These are phyloP conservation scores for Tolypocladium tropicale DNA, from an alignment of 2,329 filamentous ascomycete species.

Conservation along the genomic window DNA sequence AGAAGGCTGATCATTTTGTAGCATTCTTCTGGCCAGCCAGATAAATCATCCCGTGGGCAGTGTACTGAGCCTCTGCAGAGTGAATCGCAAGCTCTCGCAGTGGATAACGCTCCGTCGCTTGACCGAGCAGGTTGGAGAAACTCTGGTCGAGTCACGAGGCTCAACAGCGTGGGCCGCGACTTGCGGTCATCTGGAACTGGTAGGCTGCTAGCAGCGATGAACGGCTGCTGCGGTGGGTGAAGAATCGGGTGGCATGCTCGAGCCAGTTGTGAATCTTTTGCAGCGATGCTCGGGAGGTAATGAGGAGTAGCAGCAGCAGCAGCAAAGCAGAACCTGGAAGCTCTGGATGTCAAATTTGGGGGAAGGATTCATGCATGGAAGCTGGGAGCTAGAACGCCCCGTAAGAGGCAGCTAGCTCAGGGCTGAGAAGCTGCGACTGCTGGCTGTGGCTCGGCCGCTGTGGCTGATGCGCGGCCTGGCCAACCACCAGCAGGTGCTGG, in stretches of 20 bases:
- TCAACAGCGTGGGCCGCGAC: too few relatives aligned
- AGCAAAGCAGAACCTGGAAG: not conserved
- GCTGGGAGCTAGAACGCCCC: too few relatives aligned
- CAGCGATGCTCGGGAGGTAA: not conserved
- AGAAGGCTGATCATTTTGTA: not conserved
- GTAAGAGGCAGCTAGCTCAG: too few relatives aligned
- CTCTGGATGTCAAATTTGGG: not conserved
- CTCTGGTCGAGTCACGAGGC: not conserved
- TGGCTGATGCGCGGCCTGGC: not conserved
- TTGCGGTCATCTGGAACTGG: too few relatives aligned
- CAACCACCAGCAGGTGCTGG: not conserved
- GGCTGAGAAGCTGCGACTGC: too few relatives aligned
- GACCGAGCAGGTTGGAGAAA: not conserved
- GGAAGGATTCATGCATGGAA: too few relatives aligned
- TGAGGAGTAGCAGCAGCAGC: not conserved
- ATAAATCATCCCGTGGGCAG: not conserved
- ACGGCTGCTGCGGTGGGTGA: not conserved
- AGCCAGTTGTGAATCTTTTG: not conserved
- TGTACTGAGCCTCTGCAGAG: too few relatives aligned
- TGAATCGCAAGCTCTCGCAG: not conserved
- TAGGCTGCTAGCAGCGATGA: too few relatives aligned
- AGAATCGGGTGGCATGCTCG: too few relatives aligned
- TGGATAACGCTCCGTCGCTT: not conserved
- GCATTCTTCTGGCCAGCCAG: not conserved
- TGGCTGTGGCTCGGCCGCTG: not conserved